Evolutionary conservation across 176 grass and related monocot species (phyloP).

Genomic region (Canna indica): DNA sequence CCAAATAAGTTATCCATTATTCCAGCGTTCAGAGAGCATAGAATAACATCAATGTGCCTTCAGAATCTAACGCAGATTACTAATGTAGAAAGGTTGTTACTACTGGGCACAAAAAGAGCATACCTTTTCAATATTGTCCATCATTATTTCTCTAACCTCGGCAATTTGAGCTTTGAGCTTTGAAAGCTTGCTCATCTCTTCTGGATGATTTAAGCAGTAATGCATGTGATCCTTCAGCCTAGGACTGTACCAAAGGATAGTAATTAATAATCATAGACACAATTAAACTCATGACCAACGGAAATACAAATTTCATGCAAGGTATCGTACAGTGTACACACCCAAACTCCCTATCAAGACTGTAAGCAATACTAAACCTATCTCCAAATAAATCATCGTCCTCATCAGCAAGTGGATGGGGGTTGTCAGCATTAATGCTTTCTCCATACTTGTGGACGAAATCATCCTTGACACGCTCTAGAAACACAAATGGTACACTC

Average conservation of each 20-base stretch:
- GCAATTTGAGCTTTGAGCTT: conserved; percentile 92
- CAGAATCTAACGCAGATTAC: background rate
- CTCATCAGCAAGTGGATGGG: conserved; percentile 67
- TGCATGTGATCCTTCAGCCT: conserved; percentile 88
- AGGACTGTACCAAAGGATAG: conserved; percentile 32
- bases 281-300: no score
- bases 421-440: conserved; percentile 44
- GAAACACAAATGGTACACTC: conserved; percentile 89
- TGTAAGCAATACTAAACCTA: conserved; percentile 83
- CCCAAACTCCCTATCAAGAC: conserved; percentile 88
- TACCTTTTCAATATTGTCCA: conserved; percentile 98
- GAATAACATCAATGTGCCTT: no score
- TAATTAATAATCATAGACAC: background rate
- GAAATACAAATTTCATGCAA: no score
- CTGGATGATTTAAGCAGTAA: conserved; percentile 86
- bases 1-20: no score
- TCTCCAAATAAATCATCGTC: conserved; percentile 81
- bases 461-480: conserved; percentile 85
- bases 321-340: conserved; percentile 20
- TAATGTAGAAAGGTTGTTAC: no score
- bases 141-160: conserved; percentile 93
- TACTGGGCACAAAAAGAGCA: background rate
- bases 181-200: conserved; percentile 95
- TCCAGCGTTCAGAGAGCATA: no score
- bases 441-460: conserved; percentile 77